phyloP scores from a whole-genome alignment of 345 rosid species.

The Rhizophora mangle region DNA sequence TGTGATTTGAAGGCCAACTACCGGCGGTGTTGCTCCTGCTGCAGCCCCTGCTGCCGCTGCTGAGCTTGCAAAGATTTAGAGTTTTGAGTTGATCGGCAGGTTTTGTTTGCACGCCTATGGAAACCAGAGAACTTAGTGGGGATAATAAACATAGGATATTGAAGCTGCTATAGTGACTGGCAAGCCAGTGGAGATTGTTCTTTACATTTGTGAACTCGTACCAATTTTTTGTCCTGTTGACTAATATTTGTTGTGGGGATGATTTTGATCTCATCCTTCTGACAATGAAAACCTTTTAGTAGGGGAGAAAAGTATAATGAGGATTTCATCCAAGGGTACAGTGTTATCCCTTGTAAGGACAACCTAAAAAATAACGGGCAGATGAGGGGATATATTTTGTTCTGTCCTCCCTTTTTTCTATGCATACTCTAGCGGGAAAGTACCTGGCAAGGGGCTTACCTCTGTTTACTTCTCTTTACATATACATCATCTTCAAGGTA shows the following conservation, averaged over 20 bases:
- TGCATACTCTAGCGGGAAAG: too few species aligned
- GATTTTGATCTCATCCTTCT: slow-evolving; percentile 40
- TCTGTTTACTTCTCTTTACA: too few species aligned
- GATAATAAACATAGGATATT: slow-evolving; percentile 35
- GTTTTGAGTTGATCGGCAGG: neutral
- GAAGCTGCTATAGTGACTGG: slow-evolving; percentile 30
- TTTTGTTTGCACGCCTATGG: slow-evolving; percentile 2
- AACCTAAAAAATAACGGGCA: slow-evolving; percentile 26
- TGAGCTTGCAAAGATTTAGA: slow-evolving; percentile 42
- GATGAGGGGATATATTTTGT: slow-evolving; percentile 6
- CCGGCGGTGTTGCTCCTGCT: slow-evolving; percentile 79
- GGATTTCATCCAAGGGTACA: slow-evolving; percentile 17
- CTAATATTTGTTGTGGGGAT: slow-evolving; percentile 21
- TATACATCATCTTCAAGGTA: too few species aligned
- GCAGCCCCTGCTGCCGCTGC: slow-evolving; percentile 36
- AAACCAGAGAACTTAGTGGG: slow-evolving; percentile 18
- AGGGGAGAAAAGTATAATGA: slow-evolving; percentile 27
- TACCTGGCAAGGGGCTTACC: too few species aligned
- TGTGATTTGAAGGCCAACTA: slow-evolving; percentile 71
- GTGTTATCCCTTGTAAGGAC: slow-evolving; percentile 16
- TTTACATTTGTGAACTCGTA: slow-evolving; percentile 25
- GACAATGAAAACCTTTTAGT: slow-evolving; percentile 21
- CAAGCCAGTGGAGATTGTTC: slow-evolving; percentile 27
- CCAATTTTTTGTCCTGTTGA: slow-evolving; percentile 10
- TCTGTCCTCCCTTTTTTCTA: neutral